These are phyloP conservation scores for Phenoliferia sp. DNA, from an alignment of 1,284 basidiomycete species.

Conservation along the genomic window DNA sequence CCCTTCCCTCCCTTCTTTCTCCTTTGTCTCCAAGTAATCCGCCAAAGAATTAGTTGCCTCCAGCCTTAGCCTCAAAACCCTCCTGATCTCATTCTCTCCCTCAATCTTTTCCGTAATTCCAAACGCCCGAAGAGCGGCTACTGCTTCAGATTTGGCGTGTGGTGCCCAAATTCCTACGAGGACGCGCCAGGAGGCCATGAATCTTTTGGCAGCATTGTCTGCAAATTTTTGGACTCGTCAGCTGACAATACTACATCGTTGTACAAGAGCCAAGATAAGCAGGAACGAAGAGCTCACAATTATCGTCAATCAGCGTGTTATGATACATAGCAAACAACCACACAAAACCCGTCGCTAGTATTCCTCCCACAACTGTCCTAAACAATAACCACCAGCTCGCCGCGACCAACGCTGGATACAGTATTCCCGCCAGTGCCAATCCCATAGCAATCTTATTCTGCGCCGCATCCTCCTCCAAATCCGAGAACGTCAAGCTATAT, in stretches of 20 bases:
- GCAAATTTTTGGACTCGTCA: slow-evolving; percentile 20
- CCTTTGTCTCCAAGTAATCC: background rate
- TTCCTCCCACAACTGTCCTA: slow-evolving; percentile 51
- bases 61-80: slow-evolving; percentile 7
- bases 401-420: slow-evolving; percentile 77
- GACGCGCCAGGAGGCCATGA: slow-evolving; percentile 82
- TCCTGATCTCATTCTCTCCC: slow-evolving; percentile 8
- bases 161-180: slow-evolving; percentile 86
- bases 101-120: background rate
- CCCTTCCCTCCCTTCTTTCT: background rate
- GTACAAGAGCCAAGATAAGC: background rate
- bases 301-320: slow-evolving; percentile 66
- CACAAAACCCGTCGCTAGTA: slow-evolving; percentile 44
- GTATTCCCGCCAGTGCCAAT: slow-evolving; percentile 63
- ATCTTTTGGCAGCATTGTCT: slow-evolving; percentile 62
- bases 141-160: slow-evolving; percentile 42
- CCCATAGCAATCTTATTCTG: slow-evolving; percentile 84
- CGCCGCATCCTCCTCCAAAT: slow-evolving; percentile 70
- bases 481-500: slow-evolving; percentile 47
- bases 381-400: slow-evolving; percentile 72
- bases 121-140: background rate
- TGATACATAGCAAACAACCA: slow-evolving; percentile 78
- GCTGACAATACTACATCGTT: background rate
- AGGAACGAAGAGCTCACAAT: slow-evolving; percentile 38
- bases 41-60: slow-evolving; percentile 7